These are phyloP conservation scores for Phytophthora pistaciae DNA, from an alignment of 352 stramenopile species.

Conservation along the genomic window DNA sequence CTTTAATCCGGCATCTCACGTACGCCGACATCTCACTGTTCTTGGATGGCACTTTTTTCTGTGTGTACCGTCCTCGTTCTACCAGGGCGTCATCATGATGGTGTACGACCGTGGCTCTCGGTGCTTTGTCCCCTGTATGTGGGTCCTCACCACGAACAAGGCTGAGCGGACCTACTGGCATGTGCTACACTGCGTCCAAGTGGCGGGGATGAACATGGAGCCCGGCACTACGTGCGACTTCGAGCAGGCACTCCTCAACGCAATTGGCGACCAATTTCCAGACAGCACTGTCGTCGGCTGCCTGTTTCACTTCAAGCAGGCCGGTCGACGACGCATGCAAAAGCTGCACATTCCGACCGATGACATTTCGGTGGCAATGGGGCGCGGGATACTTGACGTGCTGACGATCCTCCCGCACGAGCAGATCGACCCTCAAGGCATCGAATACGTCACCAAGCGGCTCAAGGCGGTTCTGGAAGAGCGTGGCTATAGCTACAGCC, in stretches of 20 bases:
- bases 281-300: neutral
- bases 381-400: no score
- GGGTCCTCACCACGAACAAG: no score
- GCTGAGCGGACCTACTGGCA: no score
- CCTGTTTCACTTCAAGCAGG: neutral
- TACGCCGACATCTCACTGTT: neutral
- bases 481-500: neutral
- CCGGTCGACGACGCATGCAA: no score
- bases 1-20: no score
- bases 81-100: slow-evolving; percentile 4
- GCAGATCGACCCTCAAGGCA: neutral
- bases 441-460: neutral
- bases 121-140: slow-evolving; percentile 2
- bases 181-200: neutral
- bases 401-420: neutral
- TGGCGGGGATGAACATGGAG: neutral
- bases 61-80: neutral
- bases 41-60: neutral
- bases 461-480: neutral
- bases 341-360: no score
- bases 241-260: slow-evolving; percentile 9
- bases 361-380: no score
- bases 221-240: slow-evolving; percentile 3
- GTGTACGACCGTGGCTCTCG: neutral
- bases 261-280: neutral